Percentiles rank a stretch among this genome's conserved stretches.
phyloP scores from a whole-genome alignment of 441 rosid species.

The Adansonia madagascariensis region DNA sequence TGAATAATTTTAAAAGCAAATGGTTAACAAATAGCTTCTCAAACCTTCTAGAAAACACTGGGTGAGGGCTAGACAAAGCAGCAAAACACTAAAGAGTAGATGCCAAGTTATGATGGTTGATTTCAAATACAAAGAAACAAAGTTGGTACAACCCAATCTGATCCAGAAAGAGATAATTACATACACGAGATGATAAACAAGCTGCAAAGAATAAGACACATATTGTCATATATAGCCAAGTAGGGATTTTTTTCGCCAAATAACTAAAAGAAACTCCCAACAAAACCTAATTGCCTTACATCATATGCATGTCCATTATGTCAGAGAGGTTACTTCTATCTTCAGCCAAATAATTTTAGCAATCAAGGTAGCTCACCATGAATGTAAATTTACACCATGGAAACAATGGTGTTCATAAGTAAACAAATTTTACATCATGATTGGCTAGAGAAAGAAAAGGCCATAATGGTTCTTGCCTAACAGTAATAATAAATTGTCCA shows the following conservation, averaged over 20 bases:
- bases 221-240: background rate
- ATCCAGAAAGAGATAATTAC: slow-evolving; percentile 24
- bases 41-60: slow-evolving; percentile 29
- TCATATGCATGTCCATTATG: background rate
- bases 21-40: slow-evolving; percentile 31
- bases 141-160: background rate
- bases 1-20: slow-evolving; percentile 24
- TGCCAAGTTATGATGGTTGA: slow-evolving; percentile 8
- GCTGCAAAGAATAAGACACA: slow-evolving; percentile 22
- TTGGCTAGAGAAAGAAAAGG: background rate
- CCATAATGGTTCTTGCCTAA: background rate
- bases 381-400: background rate
- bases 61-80: slow-evolving; percentile 18
- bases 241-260: background rate
- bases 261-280: slow-evolving; percentile 15
- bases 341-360: background rate
- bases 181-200: slow-evolving; percentile 25
- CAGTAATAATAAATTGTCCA: background rate
- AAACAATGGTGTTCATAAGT: background rate
- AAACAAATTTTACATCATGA: background rate
- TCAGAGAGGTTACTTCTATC: background rate
- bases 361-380: background rate
- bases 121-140: slow-evolving; percentile 1
- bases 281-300: background rate
- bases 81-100: slow-evolving; percentile 1